A percentile compares a stretch with the other conserved stretches of the same genome.
Evolutionary conservation across 768 basidiomycete genomes (phyloP).

Genomic region (Xanthoconium stramineum): DNA sequence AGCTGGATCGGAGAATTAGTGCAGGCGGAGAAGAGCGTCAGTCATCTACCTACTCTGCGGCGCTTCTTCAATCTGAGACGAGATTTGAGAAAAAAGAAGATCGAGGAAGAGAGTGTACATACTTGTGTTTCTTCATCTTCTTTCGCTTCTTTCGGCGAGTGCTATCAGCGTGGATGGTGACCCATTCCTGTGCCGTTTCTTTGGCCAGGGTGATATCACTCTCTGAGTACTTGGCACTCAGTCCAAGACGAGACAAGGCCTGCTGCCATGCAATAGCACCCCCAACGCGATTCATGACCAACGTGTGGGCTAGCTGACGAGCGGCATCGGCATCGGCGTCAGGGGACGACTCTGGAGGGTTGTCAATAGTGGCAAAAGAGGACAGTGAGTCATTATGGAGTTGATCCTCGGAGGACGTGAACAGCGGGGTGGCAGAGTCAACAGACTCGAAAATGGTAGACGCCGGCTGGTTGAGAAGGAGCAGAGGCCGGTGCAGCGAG

Average conservation of each 20-base stretch:
- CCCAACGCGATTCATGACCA: slow-evolving; percentile 66
- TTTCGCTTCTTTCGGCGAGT: slow-evolving; percentile 80
- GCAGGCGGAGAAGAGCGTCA: background rate
- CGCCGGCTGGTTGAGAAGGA: slow-evolving; percentile 62
- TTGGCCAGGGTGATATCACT: slow-evolving; percentile 50
- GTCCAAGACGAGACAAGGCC: slow-evolving; percentile 60
- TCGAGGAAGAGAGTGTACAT: slow-evolving; percentile 30
- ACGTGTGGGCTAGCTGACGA: slow-evolving; percentile 69
- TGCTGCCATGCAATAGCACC: slow-evolving; percentile 66
- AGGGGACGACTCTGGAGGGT: slow-evolving; percentile 47
- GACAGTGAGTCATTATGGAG: slow-evolving; percentile 28
- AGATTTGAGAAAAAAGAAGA: slow-evolving; percentile 9
- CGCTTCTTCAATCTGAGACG: slow-evolving; percentile 77
- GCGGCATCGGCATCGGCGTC: slow-evolving; percentile 81
- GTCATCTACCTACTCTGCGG: slow-evolving; percentile 61
- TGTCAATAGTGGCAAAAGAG: slow-evolving; percentile 34
- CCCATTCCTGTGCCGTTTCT: slow-evolving; percentile 57
- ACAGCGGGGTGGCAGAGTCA: slow-evolving; percentile 17
- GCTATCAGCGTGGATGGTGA: slow-evolving; percentile 71
- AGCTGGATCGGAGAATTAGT: slow-evolving; percentile 35
- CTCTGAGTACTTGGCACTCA: slow-evolving; percentile 49
- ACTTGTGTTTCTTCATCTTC: slow-evolving; percentile 99
- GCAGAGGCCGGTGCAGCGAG: slow-evolving; percentile 73
- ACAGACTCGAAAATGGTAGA: slow-evolving; percentile 49
- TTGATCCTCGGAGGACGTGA: slow-evolving; percentile 17